Base-by-base conservation (phyloP, 805 yeast genomes). In the Monosporozyma servazzii region DNA sequence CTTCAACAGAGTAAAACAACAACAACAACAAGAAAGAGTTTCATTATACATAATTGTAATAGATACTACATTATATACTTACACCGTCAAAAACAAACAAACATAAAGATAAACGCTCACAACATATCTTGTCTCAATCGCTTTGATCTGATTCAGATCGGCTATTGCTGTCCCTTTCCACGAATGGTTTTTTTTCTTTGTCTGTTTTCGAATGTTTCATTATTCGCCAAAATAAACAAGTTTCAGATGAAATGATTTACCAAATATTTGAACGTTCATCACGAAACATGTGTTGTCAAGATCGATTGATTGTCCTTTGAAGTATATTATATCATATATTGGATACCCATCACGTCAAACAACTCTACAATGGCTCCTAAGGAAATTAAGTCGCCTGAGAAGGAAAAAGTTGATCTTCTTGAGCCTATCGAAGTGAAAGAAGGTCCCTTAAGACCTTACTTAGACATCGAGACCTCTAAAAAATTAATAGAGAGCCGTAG, bases 391-490 rank as follows among this genome's bases (percentile, higher is more conserved):
- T n/a, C 52, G n/a, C 25, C 18, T 15, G 45, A 47, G 18, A 23
- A 37, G 37, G 55, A 51, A 17, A 31, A 47, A 20, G 61, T 75
- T 8, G 81, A 78, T 68, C 15, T 18, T 17, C 30, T 48, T n/a
- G 46, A 41, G 25, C 39, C 42, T 13, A 18, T 80, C 46, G 73
- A 74, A 31, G 64, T 74, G 48, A 72, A 71, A 52, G 60, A 76
- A 45, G 90, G 89, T 45, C 69, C 69, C 8, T 57, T 64, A 44
- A 75, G 91, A 60, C 75, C 78, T 6, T 86, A 71, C 63, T 65
- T 84, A 21, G 69, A 75, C 21, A 74, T 83, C 18, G 75, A 75
- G 10, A 76, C 85, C 4, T 66, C 80, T 1, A 67, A 69, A 1
- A 59, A 67, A 5, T 59, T 76, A 18, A 54, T 70, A 17, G 63